Base-by-base conservation (phyloP, 2,329 filamentous ascomycete species). In the Nothophoma quercina region DNA sequence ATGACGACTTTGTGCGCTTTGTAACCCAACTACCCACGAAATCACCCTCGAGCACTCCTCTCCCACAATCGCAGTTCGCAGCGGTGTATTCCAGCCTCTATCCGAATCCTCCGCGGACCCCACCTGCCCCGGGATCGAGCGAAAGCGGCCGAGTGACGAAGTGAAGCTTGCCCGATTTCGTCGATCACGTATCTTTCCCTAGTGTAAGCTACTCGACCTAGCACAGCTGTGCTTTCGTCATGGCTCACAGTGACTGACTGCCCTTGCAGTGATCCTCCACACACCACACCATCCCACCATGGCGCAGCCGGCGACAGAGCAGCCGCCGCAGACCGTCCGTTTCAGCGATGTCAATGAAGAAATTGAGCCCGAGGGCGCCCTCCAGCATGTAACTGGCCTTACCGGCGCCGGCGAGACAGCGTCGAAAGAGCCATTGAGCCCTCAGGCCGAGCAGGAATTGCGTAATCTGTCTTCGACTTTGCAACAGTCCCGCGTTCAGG, bases 401-500 rank as follows among this genome's bases (percentile, higher is more conserved):
- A 62, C 68, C 30, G 55, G 58, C 36, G 56, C 59, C 30, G 58
- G 57, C 46, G 57, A 62, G 51, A 51, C 44, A 6, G 35, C 63
- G 12, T 47, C 52, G 15, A 60, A 69, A 30, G 67, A 69, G 41
- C 59, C 67, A 42, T 63, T 79, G 59, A 70, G 71, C 48, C 70
- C 72, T 6, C 79, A 83, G 60, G 75, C 75, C 34, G 73, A 78
- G 60, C 87, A 90, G 50, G 84, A 93, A 68, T 79, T 96, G 50
- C 85, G 84, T 61, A 86, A 86, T 54, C 78, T 96, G 56, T 87
- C 89, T 42, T 85, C 86, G 63, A 87, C 85, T 19, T 79, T 96
- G 21, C 88, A 91, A 60, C 85, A 86, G 57, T 83, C 87, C 38
- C 86, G 88, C 64, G 82, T 96, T 56, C 93, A 97, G 77, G 88